Evolutionary conservation across 2,329 filamentous ascomycete genomes (phyloP).

Genomic region (Aspergillus japonicus): DNA sequence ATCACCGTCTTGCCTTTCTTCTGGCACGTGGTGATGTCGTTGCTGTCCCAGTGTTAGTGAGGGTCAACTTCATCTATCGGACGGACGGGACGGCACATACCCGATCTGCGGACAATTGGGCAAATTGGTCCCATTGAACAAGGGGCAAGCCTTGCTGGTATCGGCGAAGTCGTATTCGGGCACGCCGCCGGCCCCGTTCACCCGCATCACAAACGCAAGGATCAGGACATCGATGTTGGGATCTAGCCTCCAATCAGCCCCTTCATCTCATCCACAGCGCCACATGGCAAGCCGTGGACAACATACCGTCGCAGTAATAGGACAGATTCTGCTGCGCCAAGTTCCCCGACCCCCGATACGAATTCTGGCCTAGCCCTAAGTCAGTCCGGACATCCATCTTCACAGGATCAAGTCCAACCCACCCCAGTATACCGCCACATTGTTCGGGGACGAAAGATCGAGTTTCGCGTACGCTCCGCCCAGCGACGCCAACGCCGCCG

Average conservation of each 20-base stretch:
- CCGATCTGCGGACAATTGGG: slow-evolving; percentile 64
- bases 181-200: slow-evolving; percentile 51
- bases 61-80: not conserved
- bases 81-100: slow-evolving; percentile 41
- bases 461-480: slow-evolving; percentile 42
- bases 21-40: slow-evolving; percentile 61
- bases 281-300: not conserved
- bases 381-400: not conserved
- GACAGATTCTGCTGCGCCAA: slow-evolving; percentile 56
- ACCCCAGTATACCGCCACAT: slow-evolving; percentile 68
- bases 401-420: slow-evolving; percentile 3
- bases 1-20: slow-evolving; percentile 66
- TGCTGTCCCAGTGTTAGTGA: slow-evolving; percentile 22
- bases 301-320: slow-evolving; percentile 59
- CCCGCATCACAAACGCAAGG: slow-evolving; percentile 61
- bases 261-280: no score
- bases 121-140: slow-evolving; percentile 58
- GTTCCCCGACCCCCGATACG: slow-evolving; percentile 47
- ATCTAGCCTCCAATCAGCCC: slow-evolving; percentile 8
- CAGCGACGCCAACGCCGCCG: slow-evolving; percentile 31
- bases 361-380: slow-evolving; percentile 57
- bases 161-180: slow-evolving; percentile 65
- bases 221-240: slow-evolving; percentile 52
- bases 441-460: slow-evolving; percentile 48
- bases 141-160: slow-evolving; percentile 60